Base-by-base conservation (phyloP, 2,329 filamentous ascomycete species). In the Fusarium beomiforme region DNA sequence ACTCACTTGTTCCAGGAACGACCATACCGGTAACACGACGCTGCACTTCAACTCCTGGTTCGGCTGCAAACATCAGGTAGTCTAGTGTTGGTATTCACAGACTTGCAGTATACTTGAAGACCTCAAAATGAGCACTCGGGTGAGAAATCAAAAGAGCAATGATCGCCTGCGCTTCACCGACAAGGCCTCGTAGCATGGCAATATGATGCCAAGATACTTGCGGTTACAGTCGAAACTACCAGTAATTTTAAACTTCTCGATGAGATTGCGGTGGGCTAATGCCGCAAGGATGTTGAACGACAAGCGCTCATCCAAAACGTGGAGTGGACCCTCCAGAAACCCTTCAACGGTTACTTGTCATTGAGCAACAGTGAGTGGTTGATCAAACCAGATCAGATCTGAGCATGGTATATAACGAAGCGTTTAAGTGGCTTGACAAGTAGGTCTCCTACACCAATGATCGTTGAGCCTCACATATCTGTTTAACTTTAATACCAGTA, bases 291-390 rank as follows among this genome's bases (percentile, higher is more conserved):
- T 68, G 42, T 56, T 49, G 63, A 54, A 34, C 43, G 49, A 58
- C 64, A 64, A 54, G 64, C 42, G 31, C 26, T 21, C 34, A 43
- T 43, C 47, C 31, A 65, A 75, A 72, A 72, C 57, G 59, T 57
- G 50, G 73, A 73, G 73, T n/a, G 73, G 51, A 60, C 71, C 58
- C 53, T 56, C 61, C 31, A 41, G 47, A 51, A 60, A 65, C 64
- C 17, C 54, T 67, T 50, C 23, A 37, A 58, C 46, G 39, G 62
- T 37, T 46, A 47, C 50, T 63, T 72, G 70, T 76, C 70, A 74
- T 73, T 71, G 50, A 46, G 44, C 29, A 49, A 54, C 39, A 42
- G 24, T 60, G 49, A 71, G 54, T 73, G 73, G 67, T 50, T 42
- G 55, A 47, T 36, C 26, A 31, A 39, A 23, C 29, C 33, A 55